Evolutionary conservation across 2,329 filamentous ascomycete species (phyloP).

Genomic region (Ceratocystiopsis sp.): DNA sequence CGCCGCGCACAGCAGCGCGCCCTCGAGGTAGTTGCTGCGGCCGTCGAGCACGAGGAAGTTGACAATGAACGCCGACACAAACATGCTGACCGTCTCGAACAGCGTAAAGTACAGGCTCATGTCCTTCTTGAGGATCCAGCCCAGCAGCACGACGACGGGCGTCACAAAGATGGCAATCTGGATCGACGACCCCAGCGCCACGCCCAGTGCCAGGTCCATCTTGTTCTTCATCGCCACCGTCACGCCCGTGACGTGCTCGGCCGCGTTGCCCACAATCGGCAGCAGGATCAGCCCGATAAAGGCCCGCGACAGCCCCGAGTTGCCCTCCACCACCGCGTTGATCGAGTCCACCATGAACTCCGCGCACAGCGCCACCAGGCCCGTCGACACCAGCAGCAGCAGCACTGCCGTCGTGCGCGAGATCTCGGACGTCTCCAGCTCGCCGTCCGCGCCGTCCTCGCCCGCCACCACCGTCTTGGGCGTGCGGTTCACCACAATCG

Average conservation of each 20-base stretch:
- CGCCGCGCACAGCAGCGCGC: slow-evolving; percentile 14
- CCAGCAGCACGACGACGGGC: slow-evolving; percentile 40
- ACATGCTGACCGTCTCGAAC: slow-evolving; percentile 59
- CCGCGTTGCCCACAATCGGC: slow-evolving; percentile 45
- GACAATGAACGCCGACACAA: slow-evolving; percentile 53
- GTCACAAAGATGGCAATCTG: slow-evolving; percentile 46
- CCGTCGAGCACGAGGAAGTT: slow-evolving; percentile 62
- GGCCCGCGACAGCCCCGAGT: slow-evolving; percentile 31
- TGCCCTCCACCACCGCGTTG: slow-evolving; percentile 31
- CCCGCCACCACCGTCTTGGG: slow-evolving; percentile 3
- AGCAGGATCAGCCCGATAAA: slow-evolving; percentile 45
- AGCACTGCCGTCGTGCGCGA: slow-evolving; percentile 27
- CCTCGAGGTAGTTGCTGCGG: slow-evolving; percentile 45
- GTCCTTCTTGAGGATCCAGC: slow-evolving; percentile 37
- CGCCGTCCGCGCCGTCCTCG: slow-evolving; percentile 4
- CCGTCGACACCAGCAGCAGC: slow-evolving; percentile 34
- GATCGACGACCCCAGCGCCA: slow-evolving; percentile 42
- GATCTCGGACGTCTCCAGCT: slow-evolving; percentile 18
- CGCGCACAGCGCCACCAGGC: slow-evolving; percentile 39
- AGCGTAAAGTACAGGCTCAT: slow-evolving; percentile 55
- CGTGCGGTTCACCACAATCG: slow-evolving; percentile 15
- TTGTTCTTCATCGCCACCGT: slow-evolving; percentile 42
- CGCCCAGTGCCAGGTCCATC: slow-evolving; percentile 43
- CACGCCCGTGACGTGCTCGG: slow-evolving; percentile 45
- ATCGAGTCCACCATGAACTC: slow-evolving; percentile 45